Percentiles rank a stretch among this genome's conserved stretches.
phyloP scores from a whole-genome alignment of 2,329 filamentous ascomycete species.

The Cryphonectria nitschkei region DNA sequence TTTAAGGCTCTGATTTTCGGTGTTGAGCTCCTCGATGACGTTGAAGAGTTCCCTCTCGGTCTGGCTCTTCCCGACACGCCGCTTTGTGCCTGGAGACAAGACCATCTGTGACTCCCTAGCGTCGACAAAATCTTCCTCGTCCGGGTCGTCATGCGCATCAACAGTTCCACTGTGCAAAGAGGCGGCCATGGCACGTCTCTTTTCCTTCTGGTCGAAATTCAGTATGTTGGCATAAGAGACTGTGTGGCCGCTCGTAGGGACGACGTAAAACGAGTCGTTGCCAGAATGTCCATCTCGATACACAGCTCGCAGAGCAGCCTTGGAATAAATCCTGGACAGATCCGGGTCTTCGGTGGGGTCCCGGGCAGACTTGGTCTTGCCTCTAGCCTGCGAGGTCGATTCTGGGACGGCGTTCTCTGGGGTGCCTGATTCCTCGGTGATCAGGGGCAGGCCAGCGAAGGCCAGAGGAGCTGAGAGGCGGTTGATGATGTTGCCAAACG shows the following conservation, averaged over 20 bases:
- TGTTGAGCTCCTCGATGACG: constrained; percentile 82
- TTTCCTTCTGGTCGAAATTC: constrained; percentile 69
- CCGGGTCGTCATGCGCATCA: constrained; percentile 56
- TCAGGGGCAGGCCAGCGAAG: constrained; percentile 87
- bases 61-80: constrained; percentile 45
- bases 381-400: constrained; percentile 42
- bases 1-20: constrained; percentile 87
- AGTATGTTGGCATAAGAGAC: constrained; percentile 92
- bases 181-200: constrained; percentile 56
- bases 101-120: constrained; percentile 68
- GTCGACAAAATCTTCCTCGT: constrained; percentile 88
- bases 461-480: constrained; percentile 87
- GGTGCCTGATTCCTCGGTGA: constrained; percentile 50
- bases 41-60: constrained; percentile 58
- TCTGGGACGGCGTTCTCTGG: constrained; percentile 43
- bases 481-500: constrained; percentile 86
- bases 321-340: constrained; percentile 81
- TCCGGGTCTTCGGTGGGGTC: constrained; percentile 65
- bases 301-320: constrained; percentile 79
- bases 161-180: constrained; percentile 50
- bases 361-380: constrained; percentile 40
- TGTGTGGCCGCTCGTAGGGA: constrained; percentile 88
- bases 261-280: constrained; percentile 88
- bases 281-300: constrained; percentile 67
- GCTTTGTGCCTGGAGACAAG: constrained; percentile 47